Base-by-base conservation (phyloP, 805 yeast species). In the Crinitomyces ghanaensis region DNA sequence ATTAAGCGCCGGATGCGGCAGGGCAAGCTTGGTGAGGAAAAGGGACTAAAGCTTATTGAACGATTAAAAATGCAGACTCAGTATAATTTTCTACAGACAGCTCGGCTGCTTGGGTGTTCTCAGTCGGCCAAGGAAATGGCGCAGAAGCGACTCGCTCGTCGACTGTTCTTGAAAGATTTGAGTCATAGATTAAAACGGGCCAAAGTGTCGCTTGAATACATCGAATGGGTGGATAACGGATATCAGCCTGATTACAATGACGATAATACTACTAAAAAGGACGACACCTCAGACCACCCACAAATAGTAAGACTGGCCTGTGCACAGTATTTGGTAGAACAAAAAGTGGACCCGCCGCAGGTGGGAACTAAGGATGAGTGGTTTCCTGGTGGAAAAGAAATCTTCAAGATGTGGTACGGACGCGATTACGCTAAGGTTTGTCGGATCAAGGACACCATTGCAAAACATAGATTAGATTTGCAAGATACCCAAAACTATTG, bases 341-440 rank as follows among this genome's bases (percentile, higher is more conserved):
- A 19, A 19, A 13, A n/a, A 5, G 22, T 25, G 6, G 3, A 11
- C n/a, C 31, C 22, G 5, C 39, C 41, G 6, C 29, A 28, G 4
- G 29, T 32, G 15, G 24, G 26, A 11, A 36, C 45, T 5, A 33
- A 47, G 9, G 44, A 42, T 24, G 37, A 23, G 7, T 25, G 31
- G 26, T 35, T 29, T 19, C 44, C 39, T 26, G 22, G 36, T 5
- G n/a, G 7, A 14, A n/a, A n/a, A 15, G 8, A 28, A 6, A 15
- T 20, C 6, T 19, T 31, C 25, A 19, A 20, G 16, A 17, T 34
- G 14, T 40, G 42, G 44, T 30, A 31, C 25, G 42, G 38, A 4
- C 25, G 18, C 7, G 19, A 36, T 14, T 24, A 28, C 19, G 19
- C 16, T n/a, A 28, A 28, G 18, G 30, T 28, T 17, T 15, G 27